These are phyloP conservation scores for Euclidium syriacum DNA, from an alignment of 345 rosid genomes.

Conservation along the genomic window DNA sequence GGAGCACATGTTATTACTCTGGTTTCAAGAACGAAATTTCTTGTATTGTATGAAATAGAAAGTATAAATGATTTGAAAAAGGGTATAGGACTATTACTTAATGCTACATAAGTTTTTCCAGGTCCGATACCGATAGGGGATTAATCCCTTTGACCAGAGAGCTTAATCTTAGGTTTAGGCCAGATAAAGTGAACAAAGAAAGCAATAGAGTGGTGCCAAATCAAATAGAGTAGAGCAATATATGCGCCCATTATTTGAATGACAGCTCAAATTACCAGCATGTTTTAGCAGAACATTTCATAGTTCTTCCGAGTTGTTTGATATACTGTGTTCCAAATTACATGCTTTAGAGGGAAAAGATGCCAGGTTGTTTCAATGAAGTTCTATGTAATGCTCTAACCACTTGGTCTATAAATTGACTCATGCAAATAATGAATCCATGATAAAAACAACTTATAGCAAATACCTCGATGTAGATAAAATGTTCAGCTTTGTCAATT, in stretches of 20 bases:
- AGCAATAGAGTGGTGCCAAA: not conserved
- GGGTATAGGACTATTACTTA: not conserved
- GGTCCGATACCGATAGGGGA: not conserved
- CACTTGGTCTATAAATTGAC: constrained; percentile 2
- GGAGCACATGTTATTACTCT: constrained; percentile 4
- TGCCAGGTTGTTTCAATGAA: not conserved
- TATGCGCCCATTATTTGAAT: not conserved
- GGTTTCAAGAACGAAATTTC: constrained; percentile 4
- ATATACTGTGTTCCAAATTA: not conserved
- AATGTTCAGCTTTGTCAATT: constrained; percentile 92
- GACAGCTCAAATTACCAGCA: constrained; percentile 1
- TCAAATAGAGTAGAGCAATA: not conserved
- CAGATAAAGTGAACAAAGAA: not conserved
- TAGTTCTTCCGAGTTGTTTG: not conserved
- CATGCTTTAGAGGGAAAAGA: not conserved
- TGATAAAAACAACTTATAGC: not conserved
- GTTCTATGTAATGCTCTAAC: not conserved
- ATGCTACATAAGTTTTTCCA: not conserved
- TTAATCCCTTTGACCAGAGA: not conserved
- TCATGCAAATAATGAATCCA: not conserved
- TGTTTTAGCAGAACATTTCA: not conserved
- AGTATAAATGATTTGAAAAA: not conserved
- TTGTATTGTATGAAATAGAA: not conserved
- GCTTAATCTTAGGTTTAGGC: not conserved
- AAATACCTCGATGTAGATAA: constrained; percentile 87